A percentile compares a stretch with the other conserved stretches of the same genome.
phyloP scores from a whole-genome alignment of 768 basidiomycete species.

The Nidularia pulvinata region DNA sequence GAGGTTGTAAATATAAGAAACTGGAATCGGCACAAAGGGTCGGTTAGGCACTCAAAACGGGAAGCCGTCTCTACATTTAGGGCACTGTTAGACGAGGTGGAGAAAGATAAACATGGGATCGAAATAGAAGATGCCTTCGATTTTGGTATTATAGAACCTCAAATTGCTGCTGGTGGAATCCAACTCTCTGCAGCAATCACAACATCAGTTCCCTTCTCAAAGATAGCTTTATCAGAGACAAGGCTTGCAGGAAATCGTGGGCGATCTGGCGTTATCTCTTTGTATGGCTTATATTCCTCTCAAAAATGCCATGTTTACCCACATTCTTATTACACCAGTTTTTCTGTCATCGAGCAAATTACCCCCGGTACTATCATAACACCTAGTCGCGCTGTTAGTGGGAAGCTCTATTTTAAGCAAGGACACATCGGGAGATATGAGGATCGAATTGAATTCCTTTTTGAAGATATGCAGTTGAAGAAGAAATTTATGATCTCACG shows the following conservation, averaged over 20 bases:
- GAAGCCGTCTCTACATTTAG: slow-evolving; percentile 36
- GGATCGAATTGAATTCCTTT: slow-evolving; percentile 51
- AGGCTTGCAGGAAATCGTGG: slow-evolving; percentile 29
- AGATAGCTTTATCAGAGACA: slow-evolving; percentile 18
- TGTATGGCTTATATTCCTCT: slow-evolving; percentile 13
- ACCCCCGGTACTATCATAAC: too few species aligned
- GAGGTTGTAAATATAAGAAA: slow-evolving; percentile 9
- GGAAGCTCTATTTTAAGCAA: too few species aligned
- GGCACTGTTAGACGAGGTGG: slow-evolving; percentile 46
- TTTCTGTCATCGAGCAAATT: too few species aligned
- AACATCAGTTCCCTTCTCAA: slow-evolving; percentile 25
- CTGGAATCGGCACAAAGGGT: slow-evolving; percentile 32
- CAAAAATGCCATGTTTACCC: too few species aligned
- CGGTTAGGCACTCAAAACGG: slow-evolving; percentile 27
- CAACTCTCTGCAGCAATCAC: slow-evolving; percentile 13
- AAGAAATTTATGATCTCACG: slow-evolving; percentile 51
- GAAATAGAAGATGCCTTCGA: slow-evolving; percentile 41
- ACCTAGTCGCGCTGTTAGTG: too few species aligned
- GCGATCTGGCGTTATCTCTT: slow-evolving; percentile 5
- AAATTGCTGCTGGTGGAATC: slow-evolving; percentile 20
- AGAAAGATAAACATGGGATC: slow-evolving; percentile 55
- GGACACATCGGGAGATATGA: slow-evolving; percentile 43
- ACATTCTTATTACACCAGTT: too few species aligned
- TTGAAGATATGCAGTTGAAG: slow-evolving; percentile 41
- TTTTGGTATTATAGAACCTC: slow-evolving; percentile 48